Evolutionary conservation across 768 basidiomycete species (phyloP).

Genomic region (Termitomyces sp.): DNA sequence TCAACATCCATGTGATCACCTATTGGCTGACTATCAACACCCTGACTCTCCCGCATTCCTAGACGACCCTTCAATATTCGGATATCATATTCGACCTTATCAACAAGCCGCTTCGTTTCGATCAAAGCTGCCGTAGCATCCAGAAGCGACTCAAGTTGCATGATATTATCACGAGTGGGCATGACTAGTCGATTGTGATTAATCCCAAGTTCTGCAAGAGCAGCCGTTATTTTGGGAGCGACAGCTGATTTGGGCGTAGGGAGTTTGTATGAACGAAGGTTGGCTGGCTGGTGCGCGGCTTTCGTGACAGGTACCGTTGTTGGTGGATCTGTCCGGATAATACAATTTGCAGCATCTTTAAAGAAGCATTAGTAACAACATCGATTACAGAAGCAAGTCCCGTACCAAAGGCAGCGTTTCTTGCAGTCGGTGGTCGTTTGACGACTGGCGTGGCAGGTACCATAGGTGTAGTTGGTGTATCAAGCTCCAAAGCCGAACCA

Average conservation of each 20-base stretch:
- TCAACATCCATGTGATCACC: slow-evolving; percentile 52
- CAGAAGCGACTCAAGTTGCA: slow-evolving; percentile 70
- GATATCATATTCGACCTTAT: slow-evolving; percentile 86
- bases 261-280: slow-evolving; percentile 85
- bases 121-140: slow-evolving; percentile 71
- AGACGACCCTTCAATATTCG: slow-evolving; percentile 64
- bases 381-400: background rate
- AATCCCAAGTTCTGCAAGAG: slow-evolving; percentile 76
- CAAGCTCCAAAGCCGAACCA: slow-evolving; percentile 38
- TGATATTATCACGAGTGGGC: slow-evolving; percentile 85
- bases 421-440: slow-evolving; percentile 46
- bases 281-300: slow-evolving; percentile 73
- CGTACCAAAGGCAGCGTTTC: slow-evolving; percentile 61
- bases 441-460: slow-evolving; percentile 30
- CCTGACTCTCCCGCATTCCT: slow-evolving; percentile 48
- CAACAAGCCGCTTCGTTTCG: slow-evolving; percentile 87
- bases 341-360: slow-evolving; percentile 70
- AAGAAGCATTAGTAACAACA: slow-evolving; percentile 15
- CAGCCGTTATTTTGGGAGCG: slow-evolving; percentile 72
- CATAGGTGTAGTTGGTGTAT: slow-evolving; percentile 49
- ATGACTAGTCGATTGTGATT: slow-evolving; percentile 79
- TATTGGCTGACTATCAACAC: slow-evolving; percentile 30
- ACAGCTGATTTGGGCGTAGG: slow-evolving; percentile 74
- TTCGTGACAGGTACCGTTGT: slow-evolving; percentile 61
- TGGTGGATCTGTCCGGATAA: slow-evolving; percentile 63